Evolutionary conservation across 1,284 basidiomycete species (phyloP).

Genomic region (Mycosarcoma maydis): DNA sequence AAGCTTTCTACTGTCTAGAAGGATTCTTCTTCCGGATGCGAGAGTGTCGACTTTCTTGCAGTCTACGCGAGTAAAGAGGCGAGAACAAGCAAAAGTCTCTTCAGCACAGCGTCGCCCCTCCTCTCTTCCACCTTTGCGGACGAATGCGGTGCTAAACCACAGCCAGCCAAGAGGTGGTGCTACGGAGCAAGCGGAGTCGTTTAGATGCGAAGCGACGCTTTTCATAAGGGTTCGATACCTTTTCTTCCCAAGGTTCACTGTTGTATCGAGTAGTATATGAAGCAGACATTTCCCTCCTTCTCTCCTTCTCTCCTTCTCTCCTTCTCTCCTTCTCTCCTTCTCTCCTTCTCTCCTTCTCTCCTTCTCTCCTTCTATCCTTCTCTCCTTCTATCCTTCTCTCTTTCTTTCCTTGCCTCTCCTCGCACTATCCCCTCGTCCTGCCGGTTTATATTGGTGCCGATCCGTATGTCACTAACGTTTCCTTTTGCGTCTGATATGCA

Average conservation of each 20-base stretch:
- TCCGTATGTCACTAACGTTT: no score
- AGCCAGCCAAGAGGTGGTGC: neutral
- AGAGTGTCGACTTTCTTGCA: neutral
- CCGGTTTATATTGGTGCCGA: no score
- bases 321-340: neutral
- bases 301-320: neutral
- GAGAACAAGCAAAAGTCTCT: constrained; percentile 13
- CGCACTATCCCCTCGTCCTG: neutral
- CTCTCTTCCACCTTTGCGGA: neutral
- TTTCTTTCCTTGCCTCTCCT: neutral
- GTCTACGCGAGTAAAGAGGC: constrained; percentile 8
- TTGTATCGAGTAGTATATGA: constrained; percentile 58
- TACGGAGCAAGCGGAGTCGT: neutral
- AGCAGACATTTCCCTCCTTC: constrained; percentile 43
- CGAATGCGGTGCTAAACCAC: neutral
- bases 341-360: neutral
- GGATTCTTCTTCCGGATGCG: no score
- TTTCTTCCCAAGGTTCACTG: constrained; percentile 15
- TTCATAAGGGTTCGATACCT: constrained; percentile 51
- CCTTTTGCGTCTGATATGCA: neutral
- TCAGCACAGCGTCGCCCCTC: neutral
- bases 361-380: neutral
- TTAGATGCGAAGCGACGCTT: constrained; percentile 12
- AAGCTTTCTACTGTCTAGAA: neutral
- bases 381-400: neutral